Base-by-base conservation (phyloP, 176 grass and related monocot genomes). In the Oryza glaberrima region DNA sequence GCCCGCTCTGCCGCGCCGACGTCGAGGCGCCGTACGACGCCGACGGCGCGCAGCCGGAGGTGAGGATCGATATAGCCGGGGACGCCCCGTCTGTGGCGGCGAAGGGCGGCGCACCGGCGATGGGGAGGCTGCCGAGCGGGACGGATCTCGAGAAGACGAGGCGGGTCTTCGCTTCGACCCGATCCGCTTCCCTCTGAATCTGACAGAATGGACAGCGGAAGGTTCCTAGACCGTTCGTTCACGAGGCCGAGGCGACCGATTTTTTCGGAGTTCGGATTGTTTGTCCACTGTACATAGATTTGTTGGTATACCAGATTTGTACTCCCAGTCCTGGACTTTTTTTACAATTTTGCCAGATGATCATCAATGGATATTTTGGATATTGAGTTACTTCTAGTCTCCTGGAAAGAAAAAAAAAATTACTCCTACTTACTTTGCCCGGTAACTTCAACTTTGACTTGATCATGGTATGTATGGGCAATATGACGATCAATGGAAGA, bases 1-100 rank as follows among this genome's bases (percentile, higher is more conserved):
- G 92, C 83, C 92, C 92, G 9, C 86, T 94, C 67, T 94, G 92
- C 88, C 88, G 92, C 71, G 65, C 86, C 13, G 79, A 56, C 58
- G 89, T 91, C n/a, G 82, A 76, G 49, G 46, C 77, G 34, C 56
- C 80, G 11, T 6, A 1, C 44, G 34, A 20, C 5, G 14, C 51
- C 69, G 11, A 15, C 4, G 56, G 0, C 64, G 69, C 38, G 10
- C 48, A 0, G 54, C 45, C 71, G 13, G 35, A 40, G 61, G 63
- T 80, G 75, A 16, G 69, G 7, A 32, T 78, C 32, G 60, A 65
- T 34, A 69, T 75, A 19, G 2, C n/a, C 0, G 70, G 44, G 30
- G 46, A 16, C 65, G 51, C 46, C 16, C 35, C 13, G 22, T 23
- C 23, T 7, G 19, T 7, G 19, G 38, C 35, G 19, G 38, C 35